A percentile compares a stretch with the other conserved stretches of the same genome.
These are phyloP conservation scores for Calonectria hongkongensis DNA, from an alignment of 2,329 filamentous ascomycete genomes.

Conservation along the genomic window DNA sequence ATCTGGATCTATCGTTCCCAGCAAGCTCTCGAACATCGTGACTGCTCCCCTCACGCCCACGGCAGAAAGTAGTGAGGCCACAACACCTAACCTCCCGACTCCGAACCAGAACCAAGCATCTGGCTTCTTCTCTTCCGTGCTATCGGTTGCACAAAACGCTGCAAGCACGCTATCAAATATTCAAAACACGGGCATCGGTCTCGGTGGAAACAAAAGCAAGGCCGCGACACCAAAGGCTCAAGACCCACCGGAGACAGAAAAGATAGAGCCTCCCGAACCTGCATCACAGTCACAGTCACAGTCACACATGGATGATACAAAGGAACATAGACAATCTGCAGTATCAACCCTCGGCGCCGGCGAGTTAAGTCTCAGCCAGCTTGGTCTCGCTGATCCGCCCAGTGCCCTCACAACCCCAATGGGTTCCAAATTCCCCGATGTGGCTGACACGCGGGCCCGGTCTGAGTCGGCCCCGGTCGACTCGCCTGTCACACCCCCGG, in stretches of 20 bases:
- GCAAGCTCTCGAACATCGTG: conserved; percentile 89
- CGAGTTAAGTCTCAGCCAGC: conserved; percentile 90
- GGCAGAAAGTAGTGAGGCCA: conserved; percentile 78
- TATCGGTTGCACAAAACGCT: conserved; percentile 95
- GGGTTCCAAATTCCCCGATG: conserved; percentile 72
- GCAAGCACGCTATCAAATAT: conserved; percentile 86
- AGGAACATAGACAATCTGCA: conserved; percentile 81
- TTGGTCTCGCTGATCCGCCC: conserved; percentile 83
- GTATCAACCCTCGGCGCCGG: conserved; percentile 93
- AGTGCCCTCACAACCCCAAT: conserved; percentile 74
- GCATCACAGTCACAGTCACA: conserved; percentile 57
- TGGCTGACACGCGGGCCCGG: conserved; percentile 67
- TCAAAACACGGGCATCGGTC: conserved; percentile 76
- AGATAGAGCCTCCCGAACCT: conserved; percentile 66
- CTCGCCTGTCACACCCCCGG: conserved; percentile 52
- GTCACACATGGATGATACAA: conserved; percentile 55
- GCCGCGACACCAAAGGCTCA: conserved; percentile 51
- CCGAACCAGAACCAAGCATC: conserved; percentile 67
- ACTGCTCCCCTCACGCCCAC: conserved; percentile 85
- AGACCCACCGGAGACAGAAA: conserved; percentile 50
- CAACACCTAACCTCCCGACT: conserved; percentile 74
- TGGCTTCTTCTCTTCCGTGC: conserved; percentile 94
- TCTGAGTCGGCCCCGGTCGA: conserved; percentile 78
- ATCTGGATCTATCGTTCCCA: conserved; percentile 78
- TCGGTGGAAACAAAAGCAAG: conserved; percentile 65